Conservation (phyloP, 495 filamentous ascomycete species). For the Penicillium coffeae region DNA sequence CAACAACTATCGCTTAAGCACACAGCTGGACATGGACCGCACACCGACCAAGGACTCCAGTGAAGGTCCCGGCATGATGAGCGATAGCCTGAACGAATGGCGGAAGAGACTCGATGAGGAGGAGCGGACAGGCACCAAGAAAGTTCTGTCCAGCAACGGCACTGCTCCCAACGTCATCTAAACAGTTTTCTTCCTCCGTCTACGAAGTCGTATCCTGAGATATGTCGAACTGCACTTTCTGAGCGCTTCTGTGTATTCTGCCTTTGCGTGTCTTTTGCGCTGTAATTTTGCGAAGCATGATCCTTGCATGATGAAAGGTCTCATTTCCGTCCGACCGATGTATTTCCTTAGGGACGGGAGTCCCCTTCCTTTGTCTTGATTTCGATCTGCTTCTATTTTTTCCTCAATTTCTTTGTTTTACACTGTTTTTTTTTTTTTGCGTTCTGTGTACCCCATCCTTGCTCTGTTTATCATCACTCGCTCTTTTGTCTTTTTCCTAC, state of each 20-base stretch:
- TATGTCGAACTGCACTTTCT: constrained; percentile 21
- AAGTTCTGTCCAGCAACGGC: constrained; percentile 22
- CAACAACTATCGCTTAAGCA: constrained; percentile 85
- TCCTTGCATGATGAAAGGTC: constrained; percentile 21
- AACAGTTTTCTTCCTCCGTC: constrained; percentile 5
- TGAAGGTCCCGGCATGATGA: constrained; percentile 49
- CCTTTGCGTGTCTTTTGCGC: constrained; percentile 8
- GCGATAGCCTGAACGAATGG: constrained; percentile 70
- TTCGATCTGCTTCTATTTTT: constrained; percentile 3
- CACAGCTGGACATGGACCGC: constrained; percentile 77
- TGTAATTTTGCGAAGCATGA: constrained; percentile 15
- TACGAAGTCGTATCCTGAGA: constrained; percentile 25
- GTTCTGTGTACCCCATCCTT: neutral
- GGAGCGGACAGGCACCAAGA: constrained; percentile 35
- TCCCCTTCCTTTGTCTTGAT: constrained; percentile 17
- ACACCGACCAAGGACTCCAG: constrained; percentile 52
- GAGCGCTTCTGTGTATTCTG: constrained; percentile 23
- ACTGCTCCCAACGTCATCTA: constrained; percentile 37
- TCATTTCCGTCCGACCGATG: constrained; percentile 8
- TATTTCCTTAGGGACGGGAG: constrained; percentile 16
- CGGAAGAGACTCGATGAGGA: constrained; percentile 67
- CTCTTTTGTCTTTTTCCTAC: constrained; percentile 2
- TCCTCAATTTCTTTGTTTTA: neutral
- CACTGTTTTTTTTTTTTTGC: constrained; percentile 2
- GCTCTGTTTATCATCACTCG: constrained; percentile 7